Base-by-base conservation (phyloP, 2,329 filamentous ascomycete genomes). In the Botryotinia narcissicola region DNA sequence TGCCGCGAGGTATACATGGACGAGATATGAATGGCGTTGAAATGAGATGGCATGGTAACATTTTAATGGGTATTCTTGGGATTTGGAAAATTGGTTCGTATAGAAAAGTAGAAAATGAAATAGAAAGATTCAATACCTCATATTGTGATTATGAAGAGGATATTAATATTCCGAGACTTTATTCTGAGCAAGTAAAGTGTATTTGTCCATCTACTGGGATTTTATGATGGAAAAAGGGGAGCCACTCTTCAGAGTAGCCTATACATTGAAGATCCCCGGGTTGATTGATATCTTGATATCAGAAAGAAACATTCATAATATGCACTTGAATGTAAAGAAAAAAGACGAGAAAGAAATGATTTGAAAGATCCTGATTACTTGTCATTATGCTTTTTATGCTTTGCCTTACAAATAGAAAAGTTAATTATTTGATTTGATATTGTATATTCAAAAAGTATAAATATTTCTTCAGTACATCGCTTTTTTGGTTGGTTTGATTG, bases 321-420 rank as follows among this genome's bases (percentile, higher is more conserved):
- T 42, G 4, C 12, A 18, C 14, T 54, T 8, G n/a, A 18, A 54
- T 54, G 51, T 54, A 4, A 7, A 54, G 51, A 54, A 29, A 29
- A 7, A 18, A 18, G n/a, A 54, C 16, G n/a, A 16, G n/a, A 29
- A n/a, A 54, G 4, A n/a, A 51, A 54, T 18, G 14, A 54, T n/a
- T 29, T 2, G 6, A 29, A n/a, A 16, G 12, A 1, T 29, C 5
- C 12, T 16, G 0, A 4, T 7, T 3, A 8, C 25, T 9, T 25
- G 29, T 54, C 18, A 2, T 16, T 18, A 18, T 16, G 2, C 29
- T 4, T 29, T 54, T 16, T 18, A 18, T 16, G 2, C 29, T 4
- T 29, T 54, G 3, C 18, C 9, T 18, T 29, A 12, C 48, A 29
- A 29, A 57, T 29, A 18, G 51, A 29, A 57, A 32, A 29, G 8